These are phyloP conservation scores for Hypoxylon lienhwacheense DNA, from an alignment of 495 filamentous ascomycete genomes.

Conservation along the genomic window DNA sequence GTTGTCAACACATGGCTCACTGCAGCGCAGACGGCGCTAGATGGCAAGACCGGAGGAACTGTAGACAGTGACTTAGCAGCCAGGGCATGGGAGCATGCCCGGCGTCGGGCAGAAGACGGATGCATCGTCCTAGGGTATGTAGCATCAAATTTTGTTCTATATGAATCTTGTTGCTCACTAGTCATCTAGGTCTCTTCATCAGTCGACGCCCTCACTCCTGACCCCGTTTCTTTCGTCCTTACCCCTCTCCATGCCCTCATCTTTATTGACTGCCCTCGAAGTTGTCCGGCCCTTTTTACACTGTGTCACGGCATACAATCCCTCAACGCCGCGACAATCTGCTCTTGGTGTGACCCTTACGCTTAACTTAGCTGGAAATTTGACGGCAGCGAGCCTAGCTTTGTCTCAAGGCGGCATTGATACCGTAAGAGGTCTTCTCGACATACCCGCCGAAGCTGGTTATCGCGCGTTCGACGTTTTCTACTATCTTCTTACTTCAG, in stretches of 20 bases:
- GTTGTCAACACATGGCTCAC: conserved; percentile 96
- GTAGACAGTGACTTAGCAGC: conserved; percentile 78
- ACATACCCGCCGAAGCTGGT: conserved; percentile 75
- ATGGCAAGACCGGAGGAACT: conserved; percentile 71
- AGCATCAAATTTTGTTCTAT: not conserved
- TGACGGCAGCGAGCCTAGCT: conserved; percentile 73
- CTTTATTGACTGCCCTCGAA: conserved; percentile 73
- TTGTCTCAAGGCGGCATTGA: conserved; percentile 88
- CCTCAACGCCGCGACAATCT: conserved; percentile 78
- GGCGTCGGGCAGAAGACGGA: conserved; percentile 91
- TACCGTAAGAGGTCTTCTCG: conserved; percentile 75
- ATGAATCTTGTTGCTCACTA: conserved; percentile 18
- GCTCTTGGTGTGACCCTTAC: conserved; percentile 79
- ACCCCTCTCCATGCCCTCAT: conserved; percentile 72
- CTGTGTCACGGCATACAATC: conserved; percentile 85
- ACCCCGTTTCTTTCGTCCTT: conserved; percentile 79
- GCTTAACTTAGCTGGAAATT: conserved; percentile 75
- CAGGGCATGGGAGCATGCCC: conserved; percentile 95
- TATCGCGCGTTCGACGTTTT: conserved; percentile 98
- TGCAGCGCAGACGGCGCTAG: conserved; percentile 63
- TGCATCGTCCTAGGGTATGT: conserved; percentile 84
- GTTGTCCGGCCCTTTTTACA: conserved; percentile 83
- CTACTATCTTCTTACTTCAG: conserved; percentile 90
- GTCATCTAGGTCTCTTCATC: conserved; percentile 72
- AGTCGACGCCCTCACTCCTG: conserved; percentile 82